Percentiles rank a stretch among this genome's conserved stretches.
Evolutionary conservation across 768 basidiomycete species (phyloP).

Genomic region (Lentinula boryana): DNA sequence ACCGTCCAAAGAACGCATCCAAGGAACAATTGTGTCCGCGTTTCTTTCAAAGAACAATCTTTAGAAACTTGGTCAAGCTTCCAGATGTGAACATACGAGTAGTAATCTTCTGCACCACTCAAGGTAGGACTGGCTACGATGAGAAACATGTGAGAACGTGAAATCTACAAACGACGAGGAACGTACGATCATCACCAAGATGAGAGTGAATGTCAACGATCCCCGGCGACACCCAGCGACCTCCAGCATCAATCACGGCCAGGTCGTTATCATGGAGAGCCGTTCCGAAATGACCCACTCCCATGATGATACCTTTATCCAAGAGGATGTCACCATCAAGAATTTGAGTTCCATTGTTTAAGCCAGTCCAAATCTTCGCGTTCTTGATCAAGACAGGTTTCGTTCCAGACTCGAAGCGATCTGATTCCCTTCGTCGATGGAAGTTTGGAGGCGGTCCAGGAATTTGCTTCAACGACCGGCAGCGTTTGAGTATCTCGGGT

Average conservation of each 20-base stretch:
- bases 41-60: neutral
- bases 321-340: constrained; percentile 41
- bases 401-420: constrained; percentile 39
- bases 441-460: constrained; percentile 18
- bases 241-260: constrained; percentile 37
- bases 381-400: constrained; percentile 43
- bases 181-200: constrained; percentile 19
- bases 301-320: constrained; percentile 36
- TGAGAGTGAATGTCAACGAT: constrained; percentile 47
- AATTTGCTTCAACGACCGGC: constrained; percentile 46
- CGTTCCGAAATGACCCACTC: constrained; percentile 24
- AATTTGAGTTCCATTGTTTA: constrained; percentile 37
- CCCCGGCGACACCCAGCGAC: constrained; percentile 56
- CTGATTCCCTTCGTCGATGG: constrained; percentile 26
- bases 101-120: constrained; percentile 40
- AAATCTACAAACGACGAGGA: no score
- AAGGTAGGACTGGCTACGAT: constrained; percentile 22
- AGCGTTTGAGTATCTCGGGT: constrained; percentile 51
- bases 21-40: constrained; percentile 38
- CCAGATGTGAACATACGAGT: constrained; percentile 27
- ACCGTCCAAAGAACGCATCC: constrained; percentile 67
- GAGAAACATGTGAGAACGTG: neutral
- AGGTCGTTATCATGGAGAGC: constrained; percentile 15
- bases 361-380: constrained; percentile 58
- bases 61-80: no score